phyloP scores from a whole-genome alignment of 805 yeast genomes.

The Citeromyces nyonsensis region DNA sequence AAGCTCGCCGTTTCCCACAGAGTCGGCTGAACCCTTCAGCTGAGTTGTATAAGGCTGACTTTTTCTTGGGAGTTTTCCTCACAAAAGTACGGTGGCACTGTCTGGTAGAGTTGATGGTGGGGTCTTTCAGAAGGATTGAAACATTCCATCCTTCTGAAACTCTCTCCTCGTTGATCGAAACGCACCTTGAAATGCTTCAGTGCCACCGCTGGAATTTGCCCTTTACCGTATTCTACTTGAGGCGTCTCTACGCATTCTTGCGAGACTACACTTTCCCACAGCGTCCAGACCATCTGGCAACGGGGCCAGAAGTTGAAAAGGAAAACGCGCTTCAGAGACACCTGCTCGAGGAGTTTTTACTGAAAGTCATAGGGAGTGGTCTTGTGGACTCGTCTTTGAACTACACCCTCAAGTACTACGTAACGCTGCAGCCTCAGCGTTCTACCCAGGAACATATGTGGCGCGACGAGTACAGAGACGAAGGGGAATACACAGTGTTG shows the following conservation, averaged over 20 bases:
- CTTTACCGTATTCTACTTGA: constrained; percentile 20
- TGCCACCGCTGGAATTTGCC: too few species aligned
- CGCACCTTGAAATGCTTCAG: constrained; percentile 33
- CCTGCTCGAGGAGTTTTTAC: constrained; percentile 44
- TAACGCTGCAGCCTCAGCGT: constrained; percentile 8
- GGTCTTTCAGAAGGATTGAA: constrained; percentile 41
- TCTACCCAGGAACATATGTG: not conserved
- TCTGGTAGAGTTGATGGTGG: constrained; percentile 45
- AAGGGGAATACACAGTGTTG: too few species aligned
- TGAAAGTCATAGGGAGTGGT: constrained; percentile 27
- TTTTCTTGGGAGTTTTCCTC: too few species aligned
- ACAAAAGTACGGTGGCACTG: constrained; percentile 43
- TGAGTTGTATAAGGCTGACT: too few species aligned
- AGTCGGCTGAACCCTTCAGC: too few species aligned
- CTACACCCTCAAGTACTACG: constrained; percentile 1
- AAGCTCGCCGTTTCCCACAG: too few species aligned
- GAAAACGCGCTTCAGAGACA: constrained; percentile 52
- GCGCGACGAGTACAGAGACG: too few species aligned
- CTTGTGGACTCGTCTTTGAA: not conserved
- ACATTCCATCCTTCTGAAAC: constrained; percentile 73
- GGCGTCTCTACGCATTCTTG: constrained; percentile 48
- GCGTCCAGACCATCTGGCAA: constrained; percentile 16
- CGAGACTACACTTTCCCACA: constrained; percentile 40
- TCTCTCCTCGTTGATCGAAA: constrained; percentile 48
- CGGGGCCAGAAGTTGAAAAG: constrained; percentile 18